phyloP scores from a whole-genome alignment of 805 yeast genomes.

The Kazachstania africana region DNA sequence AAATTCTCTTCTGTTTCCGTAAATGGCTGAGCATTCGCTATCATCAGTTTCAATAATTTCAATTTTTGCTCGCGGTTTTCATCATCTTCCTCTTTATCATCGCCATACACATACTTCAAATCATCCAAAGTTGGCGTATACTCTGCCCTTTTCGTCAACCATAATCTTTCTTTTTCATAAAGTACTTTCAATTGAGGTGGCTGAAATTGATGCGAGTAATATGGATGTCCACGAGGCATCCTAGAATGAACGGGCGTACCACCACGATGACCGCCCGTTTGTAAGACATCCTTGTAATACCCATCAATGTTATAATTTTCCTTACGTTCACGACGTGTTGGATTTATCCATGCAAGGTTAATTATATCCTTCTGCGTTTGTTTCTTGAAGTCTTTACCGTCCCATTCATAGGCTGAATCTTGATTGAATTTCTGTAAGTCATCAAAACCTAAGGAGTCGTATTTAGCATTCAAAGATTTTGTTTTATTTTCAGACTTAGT shows the following conservation, averaged over 20 bases:
- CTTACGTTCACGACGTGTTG: constrained; percentile 74
- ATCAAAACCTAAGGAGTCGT: constrained; percentile 56
- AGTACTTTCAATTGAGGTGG: constrained; percentile 66
- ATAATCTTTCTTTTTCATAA: constrained; percentile 71
- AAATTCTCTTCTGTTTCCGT: constrained; percentile 69
- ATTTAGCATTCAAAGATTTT: constrained; percentile 46
- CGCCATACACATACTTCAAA: constrained; percentile 28
- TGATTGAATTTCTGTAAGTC: constrained; percentile 68
- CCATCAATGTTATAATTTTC: constrained; percentile 80
- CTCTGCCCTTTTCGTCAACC: constrained; percentile 55
- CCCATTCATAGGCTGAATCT: constrained; percentile 77
- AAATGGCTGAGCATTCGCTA: constrained; percentile 65
- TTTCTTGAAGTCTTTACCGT: constrained; percentile 71
- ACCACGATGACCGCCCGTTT: constrained; percentile 57
- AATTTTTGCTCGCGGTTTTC: constrained; percentile 37
- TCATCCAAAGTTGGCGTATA: constrained; percentile 58
- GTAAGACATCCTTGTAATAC: constrained; percentile 71
- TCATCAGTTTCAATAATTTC: constrained; percentile 56
- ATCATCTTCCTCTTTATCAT: constrained; percentile 26
- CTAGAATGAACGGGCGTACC: constrained; percentile 46
- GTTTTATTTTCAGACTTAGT: constrained; percentile 54
- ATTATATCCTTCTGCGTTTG: constrained; percentile 39
- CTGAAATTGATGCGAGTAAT: constrained; percentile 86
- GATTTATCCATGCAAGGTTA: constrained; percentile 65
- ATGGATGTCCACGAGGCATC: constrained; percentile 73